Conservation (phyloP, 495 filamentous ascomycete species). For the Hamigera avellanea region DNA sequence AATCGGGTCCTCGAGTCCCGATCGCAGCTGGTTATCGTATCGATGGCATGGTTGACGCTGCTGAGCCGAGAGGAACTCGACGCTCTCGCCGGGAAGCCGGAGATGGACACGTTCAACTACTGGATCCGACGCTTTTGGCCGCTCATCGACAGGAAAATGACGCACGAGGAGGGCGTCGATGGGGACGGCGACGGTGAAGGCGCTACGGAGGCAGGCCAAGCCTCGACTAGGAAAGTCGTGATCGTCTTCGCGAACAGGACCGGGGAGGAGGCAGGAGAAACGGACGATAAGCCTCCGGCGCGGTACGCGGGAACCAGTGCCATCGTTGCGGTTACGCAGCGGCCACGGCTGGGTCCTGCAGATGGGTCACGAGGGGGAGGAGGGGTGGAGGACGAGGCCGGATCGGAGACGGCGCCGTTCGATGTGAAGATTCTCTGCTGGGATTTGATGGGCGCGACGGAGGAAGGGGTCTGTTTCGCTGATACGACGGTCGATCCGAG, state of each 20-base stretch:
- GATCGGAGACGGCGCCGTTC: conserved; percentile 6
- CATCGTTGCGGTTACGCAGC: conserved; percentile 59
- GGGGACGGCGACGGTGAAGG: conserved; percentile 12
- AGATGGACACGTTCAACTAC: conserved; percentile 73
- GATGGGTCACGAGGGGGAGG: conserved; percentile 20
- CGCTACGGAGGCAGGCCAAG: conserved; percentile 3
- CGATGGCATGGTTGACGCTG: conserved; percentile 80
- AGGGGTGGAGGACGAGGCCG: conserved; percentile 2
- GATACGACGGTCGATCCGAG: conserved; percentile 32
- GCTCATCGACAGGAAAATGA: conserved; percentile 41
- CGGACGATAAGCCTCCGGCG: conserved; percentile 22
- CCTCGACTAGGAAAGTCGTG: conserved; percentile 44
- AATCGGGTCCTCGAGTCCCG: conserved; percentile 53
- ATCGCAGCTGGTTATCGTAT: conserved; percentile 64
- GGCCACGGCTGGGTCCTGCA: conserved; percentile 1
- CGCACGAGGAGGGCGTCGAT: conserved; percentile 25
- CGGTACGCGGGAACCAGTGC: conserved; percentile 78
- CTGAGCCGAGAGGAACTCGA: conserved; percentile 33
- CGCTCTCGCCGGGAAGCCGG: conserved; percentile 45
- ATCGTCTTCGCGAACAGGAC: conserved; percentile 76
- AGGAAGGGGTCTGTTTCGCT: conserved; percentile 37
- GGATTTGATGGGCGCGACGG: conserved; percentile 32
- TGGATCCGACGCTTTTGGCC: conserved; percentile 82
- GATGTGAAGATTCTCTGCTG: conserved; percentile 35
- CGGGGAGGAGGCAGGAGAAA: conserved; percentile 52